Conservation (phyloP, 2,329 filamentous ascomycete species). For the Dothiorella sarmentorum region DNA sequence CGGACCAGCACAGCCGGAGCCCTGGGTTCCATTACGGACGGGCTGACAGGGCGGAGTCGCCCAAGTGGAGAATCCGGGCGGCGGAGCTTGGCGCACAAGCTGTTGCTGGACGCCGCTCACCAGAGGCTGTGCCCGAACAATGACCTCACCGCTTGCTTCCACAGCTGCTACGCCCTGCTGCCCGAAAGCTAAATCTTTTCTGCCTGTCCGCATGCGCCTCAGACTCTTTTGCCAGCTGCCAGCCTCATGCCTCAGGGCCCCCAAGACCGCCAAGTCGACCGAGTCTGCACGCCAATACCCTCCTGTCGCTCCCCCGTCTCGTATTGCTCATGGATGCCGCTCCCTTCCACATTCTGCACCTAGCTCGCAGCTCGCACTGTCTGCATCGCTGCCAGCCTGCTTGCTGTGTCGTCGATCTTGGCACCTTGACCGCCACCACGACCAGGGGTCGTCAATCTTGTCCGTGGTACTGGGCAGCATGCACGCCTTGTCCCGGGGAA, state of each 20-base stretch:
- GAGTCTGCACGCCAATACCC: slow-evolving; percentile 1
- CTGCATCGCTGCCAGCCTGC: slow-evolving; percentile 11
- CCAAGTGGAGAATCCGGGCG: not conserved
- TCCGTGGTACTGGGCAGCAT: not conserved
- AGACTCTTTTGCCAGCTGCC: not conserved
- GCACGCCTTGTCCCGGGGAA: not conserved
- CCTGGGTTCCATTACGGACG: not conserved
- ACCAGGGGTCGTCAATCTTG: too few relatives aligned
- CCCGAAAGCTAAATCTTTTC: not conserved
- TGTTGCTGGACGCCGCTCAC: too few relatives aligned
- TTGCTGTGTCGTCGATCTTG: slow-evolving; percentile 5
- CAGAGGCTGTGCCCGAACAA: too few relatives aligned
- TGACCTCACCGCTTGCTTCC: not conserved
- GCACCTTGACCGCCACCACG: not conserved
- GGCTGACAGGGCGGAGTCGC: not conserved
- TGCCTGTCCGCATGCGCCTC: not conserved
- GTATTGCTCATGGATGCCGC: slow-evolving; percentile 11
- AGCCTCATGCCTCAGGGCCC: not conserved
- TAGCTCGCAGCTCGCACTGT: slow-evolving; percentile 20
- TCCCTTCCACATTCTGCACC: slow-evolving; percentile 20
- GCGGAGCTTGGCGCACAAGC: slow-evolving; percentile 8
- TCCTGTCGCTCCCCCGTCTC: slow-evolving; percentile 9
- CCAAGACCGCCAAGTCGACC: slow-evolving; percentile 6
- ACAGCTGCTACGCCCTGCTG: not conserved
- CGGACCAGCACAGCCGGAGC: slow-evolving; percentile 6